Base-by-base conservation (phyloP, 2,329 filamentous ascomycete genomes). In the Aspergillus amoenus region DNA sequence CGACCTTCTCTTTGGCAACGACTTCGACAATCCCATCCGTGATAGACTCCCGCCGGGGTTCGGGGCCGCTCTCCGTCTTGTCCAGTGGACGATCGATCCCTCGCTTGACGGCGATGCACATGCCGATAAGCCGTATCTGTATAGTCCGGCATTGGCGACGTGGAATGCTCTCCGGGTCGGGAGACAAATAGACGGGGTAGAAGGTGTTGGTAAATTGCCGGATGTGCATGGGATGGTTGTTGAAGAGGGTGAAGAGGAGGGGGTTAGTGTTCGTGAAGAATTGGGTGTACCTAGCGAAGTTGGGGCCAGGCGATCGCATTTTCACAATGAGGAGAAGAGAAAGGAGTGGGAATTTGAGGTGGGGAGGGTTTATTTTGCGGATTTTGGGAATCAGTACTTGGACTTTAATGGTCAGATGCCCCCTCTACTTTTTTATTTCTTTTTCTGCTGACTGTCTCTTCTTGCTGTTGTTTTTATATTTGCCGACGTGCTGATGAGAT, bases 361-460 rank as follows among this genome's bases (percentile, higher is more conserved):
- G 49, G 86, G 84, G 0, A 77, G 85, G 61, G 75, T 80, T 56
- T 89, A 89, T 74, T 75, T 79, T 58, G 82, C 80, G 61, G 87
- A 90, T 71, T 97, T 99, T 74, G 96, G 88, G 74, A 97, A 97
- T 72, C 89, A 90, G 2, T 97, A 96, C 74, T 75, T 99, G 45
- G 91, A 96, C 73, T 97, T 97, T 72, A 88, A 87, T 68, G 83
- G 83, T 84, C 64, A 72, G 68, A 53, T 52, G 45, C 22, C 1
- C 11, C n/a, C 44, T 12, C 50, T 30, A 11, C 9, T 4, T 30
- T 30, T 21, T 4, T 18, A 18, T 18, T 18, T 3, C 21, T 21
- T 21, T 21, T 21, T 21, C 21, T 3, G 2, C 21, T 21, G 21
- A 4, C 21, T 21, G 21, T 3, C 1, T 21, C 41, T 52, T 24